phyloP scores from a whole-genome alignment of 1,284 basidiomycete genomes.

The Thelephora terrestris region DNA sequence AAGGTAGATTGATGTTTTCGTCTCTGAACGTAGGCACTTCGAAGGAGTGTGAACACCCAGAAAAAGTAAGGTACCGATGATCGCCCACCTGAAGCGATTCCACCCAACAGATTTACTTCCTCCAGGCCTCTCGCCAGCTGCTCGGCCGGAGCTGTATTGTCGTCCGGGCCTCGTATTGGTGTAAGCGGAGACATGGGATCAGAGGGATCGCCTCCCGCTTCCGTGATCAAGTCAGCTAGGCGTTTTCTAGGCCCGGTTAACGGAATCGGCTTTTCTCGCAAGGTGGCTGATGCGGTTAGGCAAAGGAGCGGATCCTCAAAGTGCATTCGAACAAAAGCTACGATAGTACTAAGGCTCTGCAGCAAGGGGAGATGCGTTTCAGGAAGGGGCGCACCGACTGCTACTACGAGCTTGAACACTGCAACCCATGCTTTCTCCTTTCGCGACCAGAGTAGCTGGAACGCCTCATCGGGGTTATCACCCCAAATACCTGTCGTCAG shows the following conservation, averaged over 20 bases:
- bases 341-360: slow-evolving; percentile 2
- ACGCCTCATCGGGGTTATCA: slow-evolving; percentile 37
- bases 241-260: slow-evolving; percentile 42
- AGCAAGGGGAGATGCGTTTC: background rate
- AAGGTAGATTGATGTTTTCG: slow-evolving; percentile 39
- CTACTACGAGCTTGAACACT: slow-evolving; percentile 62
- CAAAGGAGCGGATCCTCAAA: slow-evolving; percentile 68
- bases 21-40: slow-evolving; percentile 40
- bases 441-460: slow-evolving; percentile 53
- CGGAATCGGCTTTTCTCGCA: slow-evolving; percentile 60
- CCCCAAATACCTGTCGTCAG: slow-evolving; percentile 69
- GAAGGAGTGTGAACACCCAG: background rate
- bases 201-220: slow-evolving; percentile 23
- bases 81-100: slow-evolving; percentile 40
- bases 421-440: slow-evolving; percentile 58
- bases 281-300: slow-evolving; percentile 69
- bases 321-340: slow-evolving; percentile 67
- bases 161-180: slow-evolving; percentile 3
- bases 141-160: slow-evolving; percentile 4
- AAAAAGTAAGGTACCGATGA: too few relatives aligned
- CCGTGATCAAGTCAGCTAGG: slow-evolving; percentile 33
- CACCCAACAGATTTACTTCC: slow-evolving; percentile 74
- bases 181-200: slow-evolving; percentile 14
- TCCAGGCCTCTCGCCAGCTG: slow-evolving; percentile 42
- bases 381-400: slow-evolving; percentile 53